These are phyloP conservation scores for Suhomyces kilbournensis DNA, from an alignment of 805 yeast species.

Conservation along the genomic window DNA sequence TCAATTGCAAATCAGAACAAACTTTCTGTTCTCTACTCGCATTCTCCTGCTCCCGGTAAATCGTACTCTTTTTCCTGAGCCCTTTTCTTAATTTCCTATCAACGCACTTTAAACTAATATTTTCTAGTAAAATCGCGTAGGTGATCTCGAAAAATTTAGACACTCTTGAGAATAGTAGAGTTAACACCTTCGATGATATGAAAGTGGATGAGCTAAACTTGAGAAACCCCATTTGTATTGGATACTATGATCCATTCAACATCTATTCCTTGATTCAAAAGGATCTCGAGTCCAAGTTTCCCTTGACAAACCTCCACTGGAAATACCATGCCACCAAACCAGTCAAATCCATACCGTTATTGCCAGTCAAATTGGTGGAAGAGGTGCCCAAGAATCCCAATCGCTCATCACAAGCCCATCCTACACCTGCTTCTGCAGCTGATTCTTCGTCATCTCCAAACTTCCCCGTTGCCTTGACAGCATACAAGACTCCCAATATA, in stretches of 20 bases:
- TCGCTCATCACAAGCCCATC: slow-evolving; percentile 8
- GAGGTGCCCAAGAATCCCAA: slow-evolving; percentile 46
- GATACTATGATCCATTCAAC: slow-evolving; percentile 75
- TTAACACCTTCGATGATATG: neutral
- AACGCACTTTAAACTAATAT: neutral
- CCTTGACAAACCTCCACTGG: slow-evolving; percentile 72
- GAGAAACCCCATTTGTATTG: slow-evolving; percentile 36
- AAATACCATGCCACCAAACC: slow-evolving; percentile 47
- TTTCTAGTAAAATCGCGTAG: neutral
- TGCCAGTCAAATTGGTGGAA: slow-evolving; percentile 54
- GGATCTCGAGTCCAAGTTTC: slow-evolving; percentile 46
- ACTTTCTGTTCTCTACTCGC: too few relatives aligned
- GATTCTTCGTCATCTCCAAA: neutral
- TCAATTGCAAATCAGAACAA: too few relatives aligned
- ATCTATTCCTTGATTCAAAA: slow-evolving; percentile 45
- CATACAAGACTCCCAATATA: slow-evolving; percentile 30
- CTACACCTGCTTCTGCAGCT: neutral
- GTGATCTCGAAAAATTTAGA: neutral
- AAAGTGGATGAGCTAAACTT: slow-evolving; percentile 8
- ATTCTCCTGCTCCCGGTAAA: too few relatives aligned
- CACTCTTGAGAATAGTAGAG: neutral
- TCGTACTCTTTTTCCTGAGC: too few relatives aligned
- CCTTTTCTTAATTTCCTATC: too few relatives aligned
- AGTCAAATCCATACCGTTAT: slow-evolving; percentile 58
- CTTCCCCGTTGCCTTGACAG: neutral